Base-by-base conservation (phyloP, 352 stramenopile species). In the Blastocystis hominis region DNA sequence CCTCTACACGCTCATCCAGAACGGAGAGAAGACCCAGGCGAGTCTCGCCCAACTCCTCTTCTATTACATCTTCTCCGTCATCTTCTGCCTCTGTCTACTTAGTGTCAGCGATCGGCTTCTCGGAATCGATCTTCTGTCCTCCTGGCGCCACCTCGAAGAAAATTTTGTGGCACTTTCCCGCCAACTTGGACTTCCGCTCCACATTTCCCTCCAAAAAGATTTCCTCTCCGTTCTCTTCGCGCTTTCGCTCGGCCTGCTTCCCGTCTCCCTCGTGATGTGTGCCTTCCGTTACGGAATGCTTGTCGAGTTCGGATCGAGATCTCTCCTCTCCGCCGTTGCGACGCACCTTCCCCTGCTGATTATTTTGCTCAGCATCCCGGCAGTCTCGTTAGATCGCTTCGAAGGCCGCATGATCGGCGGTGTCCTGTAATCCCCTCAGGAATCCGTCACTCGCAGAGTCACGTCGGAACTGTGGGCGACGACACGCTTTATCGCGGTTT, bases 321-420 rank as follows among this genome's bases (percentile, higher is more conserved):
- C 7, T 9, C 10, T 63, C 4, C n/a, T 47, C 6, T 9, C 44
- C 3, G 15, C 54, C 40, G 47, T 81, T 9, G 36, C 72, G 20
- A 64, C 72, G 7, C 72, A 81, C 56, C 54, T 81, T 15, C 72
- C 72, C 2, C 72, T 81, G 1, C 3, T 81, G 9, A 81, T 81
- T 30, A 42, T 81, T 50, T 7, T 64, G 10, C 15, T 81, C 5
- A 50, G 17, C 9, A 15, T 81, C 3, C 53, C 72, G 4, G 30
- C 44, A 20, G 5, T 81, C 61, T 20, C 24, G 42, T 30, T 66
- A 47, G 7, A n/a, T 40, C 17, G 2, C 4, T 34, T 69, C 38
- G 72, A 81, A 3, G 72, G 72, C 1, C 10, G 30, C 7, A 40
- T 53, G 13, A 50, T 81, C 54, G 44, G 54, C 9, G 36, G 50